Evolutionary conservation across 1,284 basidiomycete species (phyloP), one percentile per base, ranked within the genome.

Genomic region (Puccinia polysora): DNA sequence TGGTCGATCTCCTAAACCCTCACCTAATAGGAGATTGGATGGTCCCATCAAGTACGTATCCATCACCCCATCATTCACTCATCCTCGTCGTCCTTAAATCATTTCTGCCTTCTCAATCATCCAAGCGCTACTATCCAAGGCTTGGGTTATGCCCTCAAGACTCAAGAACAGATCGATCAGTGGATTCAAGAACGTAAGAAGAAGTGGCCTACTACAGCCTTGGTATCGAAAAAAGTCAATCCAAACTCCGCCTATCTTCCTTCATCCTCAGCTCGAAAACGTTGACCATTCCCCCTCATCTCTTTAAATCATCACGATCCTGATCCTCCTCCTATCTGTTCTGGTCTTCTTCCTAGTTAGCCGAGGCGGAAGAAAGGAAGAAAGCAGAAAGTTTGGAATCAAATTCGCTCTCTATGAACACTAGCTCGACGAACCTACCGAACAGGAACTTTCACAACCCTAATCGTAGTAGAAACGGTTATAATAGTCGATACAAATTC

Each of bases 131-230:
- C 67, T 1, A 70, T 70, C 47, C 55, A 70, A 40, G 67, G 67
- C 32, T 49, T 70, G 14, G 67, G 67, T 15, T 70, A 70, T 49
- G 56, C 56, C 1, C 43, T 70, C 25, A 55, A 70, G 34, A 60
- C 67, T 20, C 55, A 70, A 20, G 56, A 70, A 34, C 55, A 70
- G 28, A 40, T 70, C 20, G 28, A 32, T 20, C 20, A 40, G 23
- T 70, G 67, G 67, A 60, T 70, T 25, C 40, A 70, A 62, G 67
- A 70, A 62, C 52, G 67, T n/a, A 40, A 56, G 32, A 70, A 70
- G 30, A 59, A 52, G 38, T 70, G 67, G 67, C 67, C 67, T 8
- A 70, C 43, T 47, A 25, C 20, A 1, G 45, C 43, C 25, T 18
- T 59, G 1, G 30, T 70, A 14, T 18, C 43, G 2, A 23, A 70